Evolutionary conservation across 257 asterid genomes (phyloP).

Genomic region (Lycium ferocissimum): DNA sequence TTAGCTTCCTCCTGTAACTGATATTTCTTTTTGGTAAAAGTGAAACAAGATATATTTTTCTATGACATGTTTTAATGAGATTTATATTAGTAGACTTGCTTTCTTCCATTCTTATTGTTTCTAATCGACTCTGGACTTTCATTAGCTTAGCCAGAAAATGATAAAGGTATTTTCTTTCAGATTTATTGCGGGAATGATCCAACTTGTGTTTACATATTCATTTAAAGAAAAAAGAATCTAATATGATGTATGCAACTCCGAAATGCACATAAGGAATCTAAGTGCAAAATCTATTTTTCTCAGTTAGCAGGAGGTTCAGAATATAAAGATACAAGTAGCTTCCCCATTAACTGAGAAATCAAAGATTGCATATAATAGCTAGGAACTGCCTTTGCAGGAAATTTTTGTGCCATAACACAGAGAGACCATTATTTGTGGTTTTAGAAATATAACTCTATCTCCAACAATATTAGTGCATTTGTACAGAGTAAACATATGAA

Average conservation of each 20-base stretch:
- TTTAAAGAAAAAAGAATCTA: neutral
- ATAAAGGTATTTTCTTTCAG: neutral
- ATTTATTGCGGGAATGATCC: neutral
- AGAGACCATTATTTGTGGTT: neutral
- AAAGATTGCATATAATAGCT: neutral
- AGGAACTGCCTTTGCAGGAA: neutral
- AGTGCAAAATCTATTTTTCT: neutral
- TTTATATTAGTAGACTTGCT: neutral
- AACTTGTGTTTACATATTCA: neutral
- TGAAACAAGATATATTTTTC: neutral
- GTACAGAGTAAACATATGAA: slow-evolving; percentile 1
- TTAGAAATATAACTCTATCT: neutral
- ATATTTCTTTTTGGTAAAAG: slow-evolving; percentile 20
- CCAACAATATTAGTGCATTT: neutral
- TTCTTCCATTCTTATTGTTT: neutral
- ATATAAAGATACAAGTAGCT: neutral
- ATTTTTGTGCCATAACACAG: neutral
- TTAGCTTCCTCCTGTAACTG: neutral
- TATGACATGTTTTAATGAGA: neutral
- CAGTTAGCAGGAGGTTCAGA: neutral
- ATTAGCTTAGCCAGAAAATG: slow-evolving; percentile 5
- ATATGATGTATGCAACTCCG: neutral
- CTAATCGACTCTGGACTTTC: neutral
- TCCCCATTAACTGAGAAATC: neutral
- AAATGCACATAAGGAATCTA: neutral